These are phyloP conservation scores for Xylaria sp. DNA, from an alignment of 2,329 filamentous ascomycete genomes.

Conservation along the genomic window DNA sequence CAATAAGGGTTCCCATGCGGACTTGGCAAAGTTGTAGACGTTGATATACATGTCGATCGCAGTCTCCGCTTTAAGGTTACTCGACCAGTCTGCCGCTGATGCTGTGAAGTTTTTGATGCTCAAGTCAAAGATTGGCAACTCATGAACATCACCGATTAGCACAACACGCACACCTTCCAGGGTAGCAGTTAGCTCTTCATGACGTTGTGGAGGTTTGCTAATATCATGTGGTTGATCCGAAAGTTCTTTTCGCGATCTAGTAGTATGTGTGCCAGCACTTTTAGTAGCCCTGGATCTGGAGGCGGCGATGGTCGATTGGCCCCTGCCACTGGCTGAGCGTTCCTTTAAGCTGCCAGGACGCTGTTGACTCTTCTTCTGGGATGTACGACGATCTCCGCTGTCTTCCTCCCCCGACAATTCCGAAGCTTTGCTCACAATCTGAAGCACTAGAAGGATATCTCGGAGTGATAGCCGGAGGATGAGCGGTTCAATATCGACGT, in stretches of 20 bases:
- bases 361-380: constrained; percentile 67
- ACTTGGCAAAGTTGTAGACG: constrained; percentile 99
- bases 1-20: constrained; percentile 94
- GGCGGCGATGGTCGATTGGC: constrained; percentile 61
- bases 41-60: constrained; percentile 95
- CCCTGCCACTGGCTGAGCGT: constrained; percentile 67
- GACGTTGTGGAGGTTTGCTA: constrained; percentile 50
- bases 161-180: constrained; percentile 92
- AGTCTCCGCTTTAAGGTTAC: constrained; percentile 84
- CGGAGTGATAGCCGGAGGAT: constrained; percentile 90
- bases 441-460: constrained; percentile 92
- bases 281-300: constrained; percentile 55
- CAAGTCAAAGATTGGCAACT: constrained; percentile 92
- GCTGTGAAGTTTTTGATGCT: constrained; percentile 91
- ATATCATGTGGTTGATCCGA: constrained; percentile 50
- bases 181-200: constrained; percentile 85
- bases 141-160: constrained; percentile 94
- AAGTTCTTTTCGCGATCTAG: constrained; percentile 45
- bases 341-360: constrained; percentile 62
- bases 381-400: constrained; percentile 53
- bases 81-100: constrained; percentile 90
- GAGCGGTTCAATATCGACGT: constrained; percentile 88
- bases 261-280: constrained; percentile 50
- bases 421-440: constrained; percentile 90
- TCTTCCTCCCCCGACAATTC: constrained; percentile 79